Base-by-base conservation (phyloP, 257 asterid genomes). In the Asclepias syriaca region DNA sequence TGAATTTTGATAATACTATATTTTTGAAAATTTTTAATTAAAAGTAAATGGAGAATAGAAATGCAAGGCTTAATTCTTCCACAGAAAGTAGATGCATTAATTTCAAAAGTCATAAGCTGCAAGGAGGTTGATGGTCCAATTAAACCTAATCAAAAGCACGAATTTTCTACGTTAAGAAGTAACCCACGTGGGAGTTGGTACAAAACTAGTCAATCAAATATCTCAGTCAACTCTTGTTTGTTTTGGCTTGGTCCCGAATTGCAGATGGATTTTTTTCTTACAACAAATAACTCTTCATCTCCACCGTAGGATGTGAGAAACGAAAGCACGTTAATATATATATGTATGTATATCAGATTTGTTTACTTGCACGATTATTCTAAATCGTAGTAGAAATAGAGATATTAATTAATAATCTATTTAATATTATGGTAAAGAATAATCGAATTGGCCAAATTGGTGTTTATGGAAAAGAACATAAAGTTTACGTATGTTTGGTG, bases 141-240 rank as follows among this genome's bases (percentile, higher is more conserved):
- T 75, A 71, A 77, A 80, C 86, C 87, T 73, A 85, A 80, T 79
- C 49, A 5, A n/a, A 24, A 24, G 49, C 49, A 63, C 80, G 65
- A 75, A 32, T 68, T 81, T 86, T 83, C 89, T 74, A 83, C 85
- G 84, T 74, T 43, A 72, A 50, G 72, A 32, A 55, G 82, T 72
- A 75, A 53, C 59, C 86, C 86, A 84, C 84, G 82, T 81, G 77
- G 73, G 81, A 59, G 74, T 59, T 27, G 66, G 78, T 57, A 27
- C 27, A 60, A 3, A 18, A 1, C 54, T 60, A 69, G 86, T 79
- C 79, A 81, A 79, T 65, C 43, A 18, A 61, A 83, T 4, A 49
- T 66, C 77, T 80, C 79, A 87, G 90, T 83, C 90, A 81, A 83
- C 90, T 81, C 76, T 34, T 29, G 2, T 29, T 74, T 49, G 40